Evolutionary conservation across 2,329 filamentous ascomycete species (phyloP), one percentile per base, ranked within the genome.

Genomic region (Paraconiothyrium sp.): DNA sequence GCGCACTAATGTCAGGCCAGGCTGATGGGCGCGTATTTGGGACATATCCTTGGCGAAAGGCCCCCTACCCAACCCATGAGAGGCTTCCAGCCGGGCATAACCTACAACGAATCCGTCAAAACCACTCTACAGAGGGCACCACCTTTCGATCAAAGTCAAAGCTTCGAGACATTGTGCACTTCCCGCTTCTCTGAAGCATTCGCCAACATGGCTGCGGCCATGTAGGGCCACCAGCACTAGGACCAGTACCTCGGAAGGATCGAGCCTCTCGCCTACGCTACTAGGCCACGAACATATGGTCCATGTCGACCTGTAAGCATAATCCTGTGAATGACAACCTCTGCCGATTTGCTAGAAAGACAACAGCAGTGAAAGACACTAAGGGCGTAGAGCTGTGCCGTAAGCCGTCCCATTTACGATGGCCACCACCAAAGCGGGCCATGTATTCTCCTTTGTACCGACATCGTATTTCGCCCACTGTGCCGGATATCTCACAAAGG

Each of bases 21-120:
- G 34, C 34, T 48, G 44, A 52, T 62, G 67, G 69, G 72, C 72
- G 72, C 72, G 69, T 74, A 73, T 50, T 63, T 60, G 55, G 34
- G 50, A 61, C 50, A 60, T 62, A 46, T 69, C 66, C 69, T 64
- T 73, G 72, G 70, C 58, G 43, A 47, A 30, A 20, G 41, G 64
- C 61, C 43, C 5, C 24, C 59, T 54, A 57, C 60, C 65, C 68
- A 71, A 63, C 63, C 58, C 56, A 62, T 60, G 58, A 46, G 57
- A 41, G 39, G 16, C 22, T 32, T 43, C 7, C 24, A 16, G 14
- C 35, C 43, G 10, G 37, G 20, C 46, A 50, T 20, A 32, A 35
- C 39, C 24, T 14, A 16, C n/a, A 24, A 34, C 16, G 27, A 13
- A 16, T 24, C 37, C 10, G 16, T 47, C 30, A 20, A 9, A 10